These are phyloP conservation scores for Jatropha podagrica DNA, from an alignment of 441 rosid genomes.

Conservation along the genomic window DNA sequence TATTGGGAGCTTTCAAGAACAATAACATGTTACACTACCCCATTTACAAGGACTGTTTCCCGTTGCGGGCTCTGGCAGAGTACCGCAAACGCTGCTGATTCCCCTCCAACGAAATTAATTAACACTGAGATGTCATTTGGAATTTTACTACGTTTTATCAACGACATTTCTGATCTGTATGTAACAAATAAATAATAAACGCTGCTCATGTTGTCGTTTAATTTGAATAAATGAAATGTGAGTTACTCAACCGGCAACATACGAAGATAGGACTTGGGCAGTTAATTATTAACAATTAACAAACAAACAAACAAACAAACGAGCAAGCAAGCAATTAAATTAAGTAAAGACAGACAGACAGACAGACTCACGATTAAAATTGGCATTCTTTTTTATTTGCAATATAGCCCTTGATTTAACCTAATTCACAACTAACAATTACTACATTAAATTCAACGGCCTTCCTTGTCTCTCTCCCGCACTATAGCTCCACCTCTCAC, in stretches of 20 bases:
- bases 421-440: constrained; percentile 1
- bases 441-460: constrained; percentile 20
- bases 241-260: too few species aligned
- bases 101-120: too few species aligned
- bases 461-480: constrained; percentile 28
- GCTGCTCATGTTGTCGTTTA: too few species aligned
- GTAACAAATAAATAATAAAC: too few species aligned
- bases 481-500: constrained; percentile 22
- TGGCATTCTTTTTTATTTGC: too few species aligned
- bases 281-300: background rate
- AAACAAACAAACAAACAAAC: background rate
- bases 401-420: background rate
- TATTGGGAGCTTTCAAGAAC: constrained; percentile 51
- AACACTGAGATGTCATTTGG: background rate
- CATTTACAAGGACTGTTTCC: constrained; percentile 47
- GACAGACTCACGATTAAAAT: too few species aligned
- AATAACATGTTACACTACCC: constrained; percentile 57
- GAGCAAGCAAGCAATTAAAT: background rate
- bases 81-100: constrained; percentile 36
- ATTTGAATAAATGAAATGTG: too few species aligned
- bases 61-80: constrained; percentile 65
- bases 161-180: too few species aligned
- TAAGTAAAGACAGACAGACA: too few species aligned
- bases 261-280: too few species aligned
- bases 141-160: background rate